Base-by-base conservation (phyloP, 495 filamentous ascomycete species). In the Parmelia sp. region DNA sequence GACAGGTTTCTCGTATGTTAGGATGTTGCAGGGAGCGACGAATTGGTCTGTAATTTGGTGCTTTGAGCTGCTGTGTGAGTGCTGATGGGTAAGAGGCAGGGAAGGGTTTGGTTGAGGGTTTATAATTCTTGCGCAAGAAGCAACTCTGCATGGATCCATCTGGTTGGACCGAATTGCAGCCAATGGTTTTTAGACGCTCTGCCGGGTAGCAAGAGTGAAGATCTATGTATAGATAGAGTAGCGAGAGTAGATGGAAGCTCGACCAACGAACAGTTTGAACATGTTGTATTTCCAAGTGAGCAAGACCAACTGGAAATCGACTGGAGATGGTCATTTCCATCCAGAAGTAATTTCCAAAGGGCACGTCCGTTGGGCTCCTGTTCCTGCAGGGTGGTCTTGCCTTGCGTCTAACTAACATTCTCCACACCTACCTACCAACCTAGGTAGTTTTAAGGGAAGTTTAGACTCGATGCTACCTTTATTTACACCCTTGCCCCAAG, bases 181-280 rank as follows among this genome's bases (percentile, higher is more conserved):
- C 57, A 59, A 59, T 64, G 42, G 42, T 17, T 64, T 9, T 36
- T 64, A 64, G 36, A 56, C 62, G 62, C 62, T 58, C 57, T 47
- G 62, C 62, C 44, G 62, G 55, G 62, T 59, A 42, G 11, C 62
- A 57, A 64, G 27, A 40, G 42, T 64, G 62, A 63, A 57, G 61
- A 39, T 58, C 55, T 64, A 64, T 64, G 31, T 57, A 58, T 64
- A 64, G 61, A 35, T 11, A 15, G 8, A 27, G 11, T 37, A 5
- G 6, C 5, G 11, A 11, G 36, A 37, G 11, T 21, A 27, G 14
- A 29, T 6, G 31, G 15, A 31, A 23, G 58, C 47, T n/a, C 2
- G 33, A 21, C 27, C 37, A 62, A 23, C 60, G 29, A 62, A 62
- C 53, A n/a, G 23, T 25, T 36, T 6, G 31, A 39, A 29, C 44